These are phyloP conservation scores for Henningerozyma blattae DNA, from an alignment of 805 yeast species.

Conservation along the genomic window DNA sequence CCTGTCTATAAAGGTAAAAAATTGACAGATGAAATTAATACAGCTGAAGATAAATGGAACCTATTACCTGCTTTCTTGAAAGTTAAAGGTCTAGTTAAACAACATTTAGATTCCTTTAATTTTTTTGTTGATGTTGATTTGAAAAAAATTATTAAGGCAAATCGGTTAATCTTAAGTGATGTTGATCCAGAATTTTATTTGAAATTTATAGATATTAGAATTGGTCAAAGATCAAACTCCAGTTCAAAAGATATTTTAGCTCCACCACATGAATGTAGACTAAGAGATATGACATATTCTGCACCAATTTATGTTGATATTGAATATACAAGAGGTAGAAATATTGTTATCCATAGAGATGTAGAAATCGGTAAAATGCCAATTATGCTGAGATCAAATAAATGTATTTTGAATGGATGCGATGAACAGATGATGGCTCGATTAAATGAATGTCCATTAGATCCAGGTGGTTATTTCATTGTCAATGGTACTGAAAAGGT, in stretches of 20 bases:
- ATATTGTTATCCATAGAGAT: slow-evolving; percentile 79
- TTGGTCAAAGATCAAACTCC: slow-evolving; percentile 66
- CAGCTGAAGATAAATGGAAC: slow-evolving; percentile 96
- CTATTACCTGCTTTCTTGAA: slow-evolving; percentile 88
- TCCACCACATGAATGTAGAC: slow-evolving; percentile 91
- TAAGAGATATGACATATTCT: slow-evolving; percentile 86
- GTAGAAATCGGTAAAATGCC: slow-evolving; percentile 98
- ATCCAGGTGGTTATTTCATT: slow-evolving; percentile 97
- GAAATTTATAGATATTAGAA: slow-evolving; percentile 85
- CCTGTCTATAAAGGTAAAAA: slow-evolving; percentile 80
- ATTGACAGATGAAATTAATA: slow-evolving; percentile 75
- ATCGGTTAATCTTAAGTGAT: slow-evolving; percentile 78
- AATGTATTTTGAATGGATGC: slow-evolving; percentile 75
- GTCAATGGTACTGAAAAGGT: slow-evolving; percentile 98
- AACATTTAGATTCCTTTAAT: slow-evolving; percentile 96
- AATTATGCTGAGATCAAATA: slow-evolving; percentile 89
- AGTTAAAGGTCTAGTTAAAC: slow-evolving; percentile 93
- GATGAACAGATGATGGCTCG: slow-evolving; percentile 77
- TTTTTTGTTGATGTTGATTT: slow-evolving; percentile 90
- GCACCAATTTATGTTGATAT: slow-evolving; percentile 96
- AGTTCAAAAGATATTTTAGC: slow-evolving; percentile 43
- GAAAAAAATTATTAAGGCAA: slow-evolving; percentile 85
- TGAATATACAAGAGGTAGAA: slow-evolving; percentile 90
- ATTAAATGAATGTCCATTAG: slow-evolving; percentile 88
- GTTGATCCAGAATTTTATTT: slow-evolving; percentile 96